These are phyloP conservation scores for Lophiostoma macrostomum DNA, from an alignment of 495 filamentous ascomycete genomes.

Conservation along the genomic window DNA sequence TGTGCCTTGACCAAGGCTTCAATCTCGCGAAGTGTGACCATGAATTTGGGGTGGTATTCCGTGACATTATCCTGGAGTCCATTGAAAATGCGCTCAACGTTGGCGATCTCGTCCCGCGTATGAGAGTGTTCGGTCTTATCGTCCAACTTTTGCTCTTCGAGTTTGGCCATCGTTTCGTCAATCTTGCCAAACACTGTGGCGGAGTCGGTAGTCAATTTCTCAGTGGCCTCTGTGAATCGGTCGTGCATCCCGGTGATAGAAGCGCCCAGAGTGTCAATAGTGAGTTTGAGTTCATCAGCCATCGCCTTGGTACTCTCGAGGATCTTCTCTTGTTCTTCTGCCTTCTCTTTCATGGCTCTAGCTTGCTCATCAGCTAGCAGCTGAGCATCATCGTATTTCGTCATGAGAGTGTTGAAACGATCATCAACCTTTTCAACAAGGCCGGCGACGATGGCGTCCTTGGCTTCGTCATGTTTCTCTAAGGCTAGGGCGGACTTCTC, in stretches of 20 bases:
- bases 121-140: conserved; percentile 71
- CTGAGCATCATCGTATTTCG: conserved; percentile 81
- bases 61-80: conserved; percentile 69
- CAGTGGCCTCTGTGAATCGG: conserved; percentile 68
- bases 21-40: conserved; percentile 79
- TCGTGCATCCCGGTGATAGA: conserved; percentile 45
- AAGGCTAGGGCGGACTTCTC: conserved; percentile 68
- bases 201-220: conserved; percentile 81
- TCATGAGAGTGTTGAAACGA: conserved; percentile 70
- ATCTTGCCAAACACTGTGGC: conserved; percentile 78
- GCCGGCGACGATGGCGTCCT: conserved; percentile 55
- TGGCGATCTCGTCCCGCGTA: conserved; percentile 71
- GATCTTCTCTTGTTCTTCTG: conserved; percentile 63
- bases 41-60: conserved; percentile 80
- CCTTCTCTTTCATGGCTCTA: conserved; percentile 62
- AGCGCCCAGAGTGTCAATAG: conserved; percentile 80
- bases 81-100: conserved; percentile 66
- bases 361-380: conserved; percentile 64
- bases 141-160: conserved; percentile 72
- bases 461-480: conserved; percentile 65
- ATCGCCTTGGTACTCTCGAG: conserved; percentile 69
- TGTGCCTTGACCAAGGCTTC: conserved; percentile 76
- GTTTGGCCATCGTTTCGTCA: conserved; percentile 68
- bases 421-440: conserved; percentile 69
- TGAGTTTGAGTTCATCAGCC: conserved; percentile 77